These are phyloP conservation scores for Xylariaceae sp. DNA, from an alignment of 2,329 filamentous ascomycete genomes.

Conservation along the genomic window DNA sequence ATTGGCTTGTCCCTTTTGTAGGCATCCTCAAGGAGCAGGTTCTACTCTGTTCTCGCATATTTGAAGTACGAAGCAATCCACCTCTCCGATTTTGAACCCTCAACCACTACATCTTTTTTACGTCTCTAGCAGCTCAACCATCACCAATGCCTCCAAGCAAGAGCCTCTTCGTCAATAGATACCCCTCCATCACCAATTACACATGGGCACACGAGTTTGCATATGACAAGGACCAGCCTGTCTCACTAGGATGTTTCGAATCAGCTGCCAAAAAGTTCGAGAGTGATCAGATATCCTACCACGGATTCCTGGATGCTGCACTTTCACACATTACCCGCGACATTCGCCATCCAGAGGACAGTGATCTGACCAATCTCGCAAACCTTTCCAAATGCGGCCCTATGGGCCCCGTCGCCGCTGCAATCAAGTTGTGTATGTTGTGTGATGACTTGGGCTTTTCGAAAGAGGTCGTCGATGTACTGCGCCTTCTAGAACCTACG, in stretches of 20 bases:
- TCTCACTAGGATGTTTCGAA: conserved; percentile 12
- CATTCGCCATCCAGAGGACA: conserved; percentile 8
- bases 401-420: conserved; percentile 12
- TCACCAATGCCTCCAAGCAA: background rate
- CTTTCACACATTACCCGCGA: conserved; percentile 7
- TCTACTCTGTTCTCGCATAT: background rate
- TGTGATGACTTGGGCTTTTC: conserved; percentile 1
- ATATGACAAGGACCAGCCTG: conserved; percentile 2
- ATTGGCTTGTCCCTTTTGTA: background rate
- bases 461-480: conserved; percentile 4
- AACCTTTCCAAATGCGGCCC: conserved; percentile 8
- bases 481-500: conserved; percentile 5
- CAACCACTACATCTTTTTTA: background rate
- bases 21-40: too few relatives aligned
- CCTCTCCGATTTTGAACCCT: background rate
- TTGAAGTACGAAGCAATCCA: background rate
- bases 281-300: conserved; percentile 5
- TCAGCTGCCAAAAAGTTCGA: conserved; percentile 4
- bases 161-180: background rate
- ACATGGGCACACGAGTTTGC: conserved; percentile 5
- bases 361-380: conserved; percentile 8
- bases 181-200: conserved; percentile 6
- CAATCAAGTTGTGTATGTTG: conserved; percentile 12
- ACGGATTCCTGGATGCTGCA: conserved; percentile 7
- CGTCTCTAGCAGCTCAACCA: background rate